Conservation (phyloP, 345 rosid genomes). For the Heritiera littoralis region DNA sequence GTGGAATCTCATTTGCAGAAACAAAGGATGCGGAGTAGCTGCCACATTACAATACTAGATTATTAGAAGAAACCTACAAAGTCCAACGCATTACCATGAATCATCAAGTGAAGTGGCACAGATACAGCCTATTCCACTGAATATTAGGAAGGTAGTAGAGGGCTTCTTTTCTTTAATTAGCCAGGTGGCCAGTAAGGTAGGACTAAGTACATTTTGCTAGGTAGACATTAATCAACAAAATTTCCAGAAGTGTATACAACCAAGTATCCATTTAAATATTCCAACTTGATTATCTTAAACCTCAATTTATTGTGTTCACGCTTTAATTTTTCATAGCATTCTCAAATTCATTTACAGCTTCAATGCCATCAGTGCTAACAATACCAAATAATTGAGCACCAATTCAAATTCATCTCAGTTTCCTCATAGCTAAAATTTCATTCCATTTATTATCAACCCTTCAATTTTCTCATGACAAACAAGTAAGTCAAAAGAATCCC, state of each 20-base stretch:
- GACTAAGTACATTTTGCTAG: background rate
- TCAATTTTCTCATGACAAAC: background rate
- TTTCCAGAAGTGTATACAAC: background rate
- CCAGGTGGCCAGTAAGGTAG: background rate
- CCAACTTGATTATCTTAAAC: background rate
- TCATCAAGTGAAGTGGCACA: background rate
- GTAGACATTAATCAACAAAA: background rate
- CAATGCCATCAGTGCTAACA: background rate
- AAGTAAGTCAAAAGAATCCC: background rate
- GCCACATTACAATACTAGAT: conserved; percentile 23
- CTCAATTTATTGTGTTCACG: background rate
- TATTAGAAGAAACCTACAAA: conserved; percentile 2
- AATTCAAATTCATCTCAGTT: conserved; percentile 11
- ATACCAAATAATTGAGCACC: background rate
- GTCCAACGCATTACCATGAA: background rate
- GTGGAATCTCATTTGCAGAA: conserved; percentile 65
- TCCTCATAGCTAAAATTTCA: background rate
- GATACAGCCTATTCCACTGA: background rate
- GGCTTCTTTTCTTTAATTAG: background rate
- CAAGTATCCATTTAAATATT: conserved; percentile 1
- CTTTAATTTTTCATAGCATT: background rate
- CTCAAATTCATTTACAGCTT: background rate
- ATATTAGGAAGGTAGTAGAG: background rate
- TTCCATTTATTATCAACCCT: background rate
- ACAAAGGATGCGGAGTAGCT: conserved; percentile 84